These are phyloP conservation scores for Boechera divaricarpa DNA, from an alignment of 345 rosid species.

Conservation along the genomic window DNA sequence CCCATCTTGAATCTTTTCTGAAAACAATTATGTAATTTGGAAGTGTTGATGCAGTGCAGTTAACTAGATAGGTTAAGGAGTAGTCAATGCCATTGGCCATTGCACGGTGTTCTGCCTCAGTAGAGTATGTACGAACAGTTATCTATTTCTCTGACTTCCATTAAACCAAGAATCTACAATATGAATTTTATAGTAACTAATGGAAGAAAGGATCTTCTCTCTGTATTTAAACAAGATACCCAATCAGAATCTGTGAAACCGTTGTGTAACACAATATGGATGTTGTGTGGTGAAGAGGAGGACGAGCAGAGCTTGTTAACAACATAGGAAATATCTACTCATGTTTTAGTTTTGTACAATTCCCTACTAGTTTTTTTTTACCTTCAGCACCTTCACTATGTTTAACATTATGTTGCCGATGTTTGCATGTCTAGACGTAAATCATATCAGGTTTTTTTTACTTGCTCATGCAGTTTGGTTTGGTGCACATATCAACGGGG, in stretches of 20 bases:
- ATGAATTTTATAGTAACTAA: neutral
- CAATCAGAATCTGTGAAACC: neutral
- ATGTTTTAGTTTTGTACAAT: neutral
- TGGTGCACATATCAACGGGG: slow-evolving; percentile 93
- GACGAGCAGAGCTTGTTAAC: neutral
- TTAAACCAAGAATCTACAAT: neutral
- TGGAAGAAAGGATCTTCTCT: neutral
- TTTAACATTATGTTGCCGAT: neutral
- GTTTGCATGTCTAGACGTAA: slow-evolving; percentile 2
- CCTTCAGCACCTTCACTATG: neutral
- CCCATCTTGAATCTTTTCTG: neutral
- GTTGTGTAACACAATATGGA: neutral
- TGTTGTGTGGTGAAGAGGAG: neutral
- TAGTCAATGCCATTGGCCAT: neutral
- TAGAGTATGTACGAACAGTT: neutral
- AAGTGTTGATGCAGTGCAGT: neutral
- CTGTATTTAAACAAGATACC: neutral
- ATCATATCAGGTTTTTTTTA: neutral
- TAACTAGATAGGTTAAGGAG: neutral
- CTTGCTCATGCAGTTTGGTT: slow-evolving; percentile 57
- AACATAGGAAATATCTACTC: neutral
- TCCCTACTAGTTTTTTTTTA: neutral
- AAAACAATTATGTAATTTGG: neutral
- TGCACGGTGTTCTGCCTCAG: neutral
- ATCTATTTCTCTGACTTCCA: neutral